Conservation (phyloP, 805 yeast genomes). For the Clavispora santaluciae region DNA sequence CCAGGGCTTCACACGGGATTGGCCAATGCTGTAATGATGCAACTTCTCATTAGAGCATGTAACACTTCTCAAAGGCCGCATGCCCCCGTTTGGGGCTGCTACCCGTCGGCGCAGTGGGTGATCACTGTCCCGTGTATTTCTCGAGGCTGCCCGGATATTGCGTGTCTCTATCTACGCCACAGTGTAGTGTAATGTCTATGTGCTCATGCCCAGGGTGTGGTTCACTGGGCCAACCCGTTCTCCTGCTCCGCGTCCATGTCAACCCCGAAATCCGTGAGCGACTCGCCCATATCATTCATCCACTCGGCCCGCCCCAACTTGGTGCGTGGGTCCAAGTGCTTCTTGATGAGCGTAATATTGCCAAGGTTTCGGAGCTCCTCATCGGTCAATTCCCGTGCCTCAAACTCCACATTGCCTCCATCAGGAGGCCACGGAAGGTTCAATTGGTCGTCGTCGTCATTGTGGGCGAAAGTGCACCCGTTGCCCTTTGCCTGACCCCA, state of each 20-base stretch:
- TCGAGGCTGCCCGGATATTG: no score
- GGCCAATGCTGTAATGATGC: no score
- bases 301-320: conserved; percentile 46
- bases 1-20: no score
- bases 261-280: conserved; percentile 80
- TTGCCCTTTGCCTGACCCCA: conserved; percentile 58
- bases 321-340: conserved; percentile 34
- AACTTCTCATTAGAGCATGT: no score
- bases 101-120: no score
- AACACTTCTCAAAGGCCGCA: no score
- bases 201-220: no score
- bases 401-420: conserved; percentile 47
- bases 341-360: conserved; percentile 22
- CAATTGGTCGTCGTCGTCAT: conserved; percentile 57
- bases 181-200: no score
- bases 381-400: conserved; percentile 8
- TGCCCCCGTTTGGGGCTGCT: no score
- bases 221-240: conserved; percentile 9
- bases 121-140: no score
- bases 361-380: conserved; percentile 12
- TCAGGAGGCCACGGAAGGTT: conserved; percentile 93
- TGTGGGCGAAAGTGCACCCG: conserved; percentile 54
- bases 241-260: conserved; percentile 60
- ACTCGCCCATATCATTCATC: conserved; percentile 81
- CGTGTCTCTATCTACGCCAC: no score